Evolutionary conservation across 768 basidiomycete species (phyloP).

Genomic region (Xerocomellus dryophilus): DNA sequence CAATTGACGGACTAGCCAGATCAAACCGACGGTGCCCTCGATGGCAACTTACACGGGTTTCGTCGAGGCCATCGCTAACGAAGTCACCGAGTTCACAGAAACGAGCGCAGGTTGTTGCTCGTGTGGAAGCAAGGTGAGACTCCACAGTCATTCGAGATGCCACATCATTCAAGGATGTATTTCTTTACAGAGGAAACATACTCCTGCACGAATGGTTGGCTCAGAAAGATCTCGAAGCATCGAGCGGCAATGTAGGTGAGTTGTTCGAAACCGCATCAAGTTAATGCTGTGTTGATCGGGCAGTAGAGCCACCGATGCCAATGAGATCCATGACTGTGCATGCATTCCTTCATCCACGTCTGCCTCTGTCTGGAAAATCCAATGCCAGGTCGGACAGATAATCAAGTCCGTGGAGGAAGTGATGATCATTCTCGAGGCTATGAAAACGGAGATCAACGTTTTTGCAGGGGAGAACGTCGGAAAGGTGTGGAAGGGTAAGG

Average conservation of each 20-base stretch:
- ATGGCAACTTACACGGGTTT: constrained; percentile 49
- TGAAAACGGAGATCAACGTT: constrained; percentile 62
- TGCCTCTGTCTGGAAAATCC: constrained; percentile 52
- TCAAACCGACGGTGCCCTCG: constrained; percentile 51
- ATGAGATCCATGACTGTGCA: neutral
- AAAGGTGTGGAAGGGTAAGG: too few species aligned
- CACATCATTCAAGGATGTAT: too few species aligned
- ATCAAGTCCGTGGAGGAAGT: constrained; percentile 42
- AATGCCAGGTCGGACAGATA: constrained; percentile 39
- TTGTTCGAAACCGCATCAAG: neutral
- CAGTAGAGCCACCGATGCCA: neutral
- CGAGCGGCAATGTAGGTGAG: constrained; percentile 2
- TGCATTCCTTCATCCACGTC: constrained; percentile 37
- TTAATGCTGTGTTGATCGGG: neutral
- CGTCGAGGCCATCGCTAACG: constrained; percentile 38
- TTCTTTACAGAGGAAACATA: too few species aligned
- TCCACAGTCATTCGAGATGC: neutral
- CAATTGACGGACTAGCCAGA: constrained; percentile 28
- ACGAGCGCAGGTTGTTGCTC: constrained; percentile 36
- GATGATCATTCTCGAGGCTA: constrained; percentile 55
- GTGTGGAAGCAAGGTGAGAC: constrained; percentile 42
- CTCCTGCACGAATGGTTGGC: too few species aligned
- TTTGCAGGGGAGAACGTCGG: too few species aligned
- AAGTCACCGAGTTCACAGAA: constrained; percentile 37
- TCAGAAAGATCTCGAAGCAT: too few species aligned